Evolutionary conservation across 352 stramenopile genomes (phyloP).

Genomic region (Pythium insidiosum): DNA sequence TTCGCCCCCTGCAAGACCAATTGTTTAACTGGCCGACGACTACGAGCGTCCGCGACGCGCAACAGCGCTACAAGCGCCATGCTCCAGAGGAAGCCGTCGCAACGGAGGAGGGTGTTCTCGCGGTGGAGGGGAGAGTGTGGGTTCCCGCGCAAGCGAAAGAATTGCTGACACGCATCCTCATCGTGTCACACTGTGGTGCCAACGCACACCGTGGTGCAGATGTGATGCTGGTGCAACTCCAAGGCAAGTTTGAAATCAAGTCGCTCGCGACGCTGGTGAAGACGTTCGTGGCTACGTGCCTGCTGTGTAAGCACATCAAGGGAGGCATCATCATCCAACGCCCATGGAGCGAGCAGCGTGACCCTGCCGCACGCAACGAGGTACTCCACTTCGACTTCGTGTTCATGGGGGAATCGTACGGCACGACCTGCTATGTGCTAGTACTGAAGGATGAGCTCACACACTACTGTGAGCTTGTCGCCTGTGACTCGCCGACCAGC

Average conservation of each 20-base stretch:
- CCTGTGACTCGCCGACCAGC: conserved; percentile 4
- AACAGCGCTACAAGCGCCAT: background rate
- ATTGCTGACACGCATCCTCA: conserved; percentile 1
- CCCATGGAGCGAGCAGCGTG: background rate
- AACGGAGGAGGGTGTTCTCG: background rate
- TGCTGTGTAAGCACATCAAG: conserved; percentile 10
- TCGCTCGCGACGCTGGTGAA: background rate
- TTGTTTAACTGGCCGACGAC: too few relatives aligned
- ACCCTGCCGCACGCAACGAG: too few relatives aligned
- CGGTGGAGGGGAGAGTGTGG: conserved; percentile 7
- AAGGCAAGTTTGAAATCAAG: background rate
- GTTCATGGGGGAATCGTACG: conserved; percentile 4
- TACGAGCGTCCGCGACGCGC: too few relatives aligned
- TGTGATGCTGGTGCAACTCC: background rate
- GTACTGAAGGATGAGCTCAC: conserved; percentile 9
- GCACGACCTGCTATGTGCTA: conserved; percentile 1
- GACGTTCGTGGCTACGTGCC: background rate
- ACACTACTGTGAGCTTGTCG: too few relatives aligned
- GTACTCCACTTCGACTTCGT: conserved; percentile 9
- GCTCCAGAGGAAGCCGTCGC: background rate
- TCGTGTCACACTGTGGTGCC: conserved; percentile 4
- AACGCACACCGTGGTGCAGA: conserved; percentile 3
- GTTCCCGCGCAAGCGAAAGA: conserved; percentile 4
- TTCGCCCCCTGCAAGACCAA: too few relatives aligned
- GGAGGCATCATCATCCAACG: conserved; percentile 2